Base-by-base conservation (phyloP, 192 early-diverging fungal species). In the Entophlyctis luteolus region DNA sequence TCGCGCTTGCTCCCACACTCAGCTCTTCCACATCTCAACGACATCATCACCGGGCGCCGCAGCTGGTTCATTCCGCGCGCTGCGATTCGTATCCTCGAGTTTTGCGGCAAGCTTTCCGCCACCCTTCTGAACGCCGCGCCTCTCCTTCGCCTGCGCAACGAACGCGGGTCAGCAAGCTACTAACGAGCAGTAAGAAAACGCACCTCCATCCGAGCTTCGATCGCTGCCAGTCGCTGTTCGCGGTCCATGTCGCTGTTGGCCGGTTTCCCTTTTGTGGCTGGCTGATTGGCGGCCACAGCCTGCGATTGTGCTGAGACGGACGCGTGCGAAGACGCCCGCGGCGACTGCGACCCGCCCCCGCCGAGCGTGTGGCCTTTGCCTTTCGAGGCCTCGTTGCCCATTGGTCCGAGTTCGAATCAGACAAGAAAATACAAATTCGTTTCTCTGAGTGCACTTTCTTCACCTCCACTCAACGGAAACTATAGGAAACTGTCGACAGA, bases 121-220 rank as follows among this genome's bases (percentile, higher is more conserved):
- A 31, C 67, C 67, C 32, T 69, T 69, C 38, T 69, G 67, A n/a
- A 69, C 67, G 6, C 67, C 67, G 14, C 67, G 35, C 28, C 49
- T 69, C 23, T 69, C 67, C 22, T 29, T 8, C 18, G 67, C 67
- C 55, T 69, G 22, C 1, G 0, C 33, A n/a, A 35, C n/a, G n/a
- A n/a, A n/a, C n/a, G n/a, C n/a, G n/a, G n/a, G n/a, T n/a, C n/a
- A n/a, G n/a, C n/a, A n/a, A n/a, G n/a, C 22, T 36, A 6, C 0
- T 16, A 22, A 28, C 20, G 42, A 14, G 42, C 12, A 14, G 10
- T 45, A 45, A n/a, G 10, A 45, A 45, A 14, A 45, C 36, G 37
- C 38, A 68, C 66, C 52, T 55, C 66, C 56, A 69, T 45, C 10
- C 67, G 54, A 20, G 67, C 67, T 37, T 69, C 67, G 56, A 69